These are phyloP conservation scores for Hypoxylon sp. DNA, from an alignment of 2,329 filamentous ascomycete genomes.

Conservation along the genomic window DNA sequence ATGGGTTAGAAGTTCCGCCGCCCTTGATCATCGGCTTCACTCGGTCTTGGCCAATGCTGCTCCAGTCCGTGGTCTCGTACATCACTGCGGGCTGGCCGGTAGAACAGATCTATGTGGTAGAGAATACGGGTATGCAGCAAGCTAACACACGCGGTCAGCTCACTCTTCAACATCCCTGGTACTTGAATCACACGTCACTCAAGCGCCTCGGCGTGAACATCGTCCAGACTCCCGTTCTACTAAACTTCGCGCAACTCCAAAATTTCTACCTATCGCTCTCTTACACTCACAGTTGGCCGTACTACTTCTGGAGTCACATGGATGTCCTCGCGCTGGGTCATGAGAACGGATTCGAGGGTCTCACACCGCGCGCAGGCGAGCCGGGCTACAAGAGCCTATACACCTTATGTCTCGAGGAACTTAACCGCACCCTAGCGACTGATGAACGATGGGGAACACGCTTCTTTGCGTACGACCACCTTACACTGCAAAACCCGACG, in stretches of 20 bases:
- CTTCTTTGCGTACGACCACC: slow-evolving; percentile 72
- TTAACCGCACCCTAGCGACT: slow-evolving; percentile 52
- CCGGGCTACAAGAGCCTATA: slow-evolving; percentile 61
- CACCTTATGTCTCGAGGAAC: slow-evolving; percentile 57
- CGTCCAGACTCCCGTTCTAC: slow-evolving; percentile 65
- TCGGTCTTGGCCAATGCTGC: slow-evolving; percentile 67
- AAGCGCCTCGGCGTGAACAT: slow-evolving; percentile 67
- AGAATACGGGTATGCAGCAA: slow-evolving; percentile 71
- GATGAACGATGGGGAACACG: slow-evolving; percentile 64
- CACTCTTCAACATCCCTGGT: slow-evolving; percentile 69
- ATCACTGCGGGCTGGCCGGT: slow-evolving; percentile 72
- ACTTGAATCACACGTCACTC: slow-evolving; percentile 67
- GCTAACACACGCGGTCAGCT: slow-evolving; percentile 65
- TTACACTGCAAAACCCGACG: slow-evolving; percentile 69
- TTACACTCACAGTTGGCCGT: slow-evolving; percentile 60
- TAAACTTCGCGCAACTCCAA: slow-evolving; percentile 69
- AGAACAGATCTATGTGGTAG: slow-evolving; percentile 69
- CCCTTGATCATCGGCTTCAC: slow-evolving; percentile 74
- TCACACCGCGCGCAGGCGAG: slow-evolving; percentile 54
- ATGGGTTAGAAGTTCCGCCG: slow-evolving; percentile 58
- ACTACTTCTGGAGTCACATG: slow-evolving; percentile 72
- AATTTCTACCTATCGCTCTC: slow-evolving; percentile 67
- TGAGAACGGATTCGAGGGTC: slow-evolving; percentile 58
- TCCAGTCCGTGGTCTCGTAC: slow-evolving; percentile 70
- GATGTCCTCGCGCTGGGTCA: slow-evolving; percentile 64